Evolutionary conservation across 176 grass and related monocot species (phyloP).

Genomic region (Lolium rigidum): DNA sequence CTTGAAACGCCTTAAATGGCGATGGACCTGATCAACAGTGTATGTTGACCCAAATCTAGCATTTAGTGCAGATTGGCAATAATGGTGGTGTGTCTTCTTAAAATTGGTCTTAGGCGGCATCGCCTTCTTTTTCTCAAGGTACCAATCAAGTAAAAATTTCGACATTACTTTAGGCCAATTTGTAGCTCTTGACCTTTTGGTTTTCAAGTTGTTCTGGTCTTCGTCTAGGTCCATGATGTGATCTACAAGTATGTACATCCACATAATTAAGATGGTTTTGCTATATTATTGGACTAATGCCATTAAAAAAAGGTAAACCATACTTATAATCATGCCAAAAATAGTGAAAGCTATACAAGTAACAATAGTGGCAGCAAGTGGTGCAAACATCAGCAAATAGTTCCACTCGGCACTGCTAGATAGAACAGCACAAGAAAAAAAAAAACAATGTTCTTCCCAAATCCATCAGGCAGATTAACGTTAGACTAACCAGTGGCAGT

Average conservation of each 20-base stretch:
- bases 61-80: conserved; percentile 49
- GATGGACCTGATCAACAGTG: conserved; percentile 64
- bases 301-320: conserved; percentile 30
- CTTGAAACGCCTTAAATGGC: conserved; percentile 61
- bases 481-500: not conserved
- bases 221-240: conserved; percentile 49
- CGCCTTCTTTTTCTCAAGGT: conserved; percentile 56
- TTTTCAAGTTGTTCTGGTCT: conserved; percentile 34
- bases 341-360: conserved; percentile 22
- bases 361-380: conserved; percentile 27
- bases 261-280: conserved; percentile 27
- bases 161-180: conserved; percentile 63
- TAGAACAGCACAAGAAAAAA: conserved; percentile 19
- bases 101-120: conserved; percentile 60
- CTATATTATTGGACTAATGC: conserved; percentile 18
- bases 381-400: not conserved
- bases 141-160: conserved; percentile 63
- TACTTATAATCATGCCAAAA: not conserved
- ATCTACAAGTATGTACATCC: conserved; percentile 37
- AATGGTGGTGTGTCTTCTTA: conserved; percentile 54
- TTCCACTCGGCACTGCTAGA: conserved; percentile 6
- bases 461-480: not conserved
- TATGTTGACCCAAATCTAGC: conserved; percentile 48
- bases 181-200: conserved; percentile 59
- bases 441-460: conserved; percentile 4